Evolutionary conservation across 495 filamentous ascomycete genomes (phyloP).

Genomic region (Trichocladium uniseriatum): DNA sequence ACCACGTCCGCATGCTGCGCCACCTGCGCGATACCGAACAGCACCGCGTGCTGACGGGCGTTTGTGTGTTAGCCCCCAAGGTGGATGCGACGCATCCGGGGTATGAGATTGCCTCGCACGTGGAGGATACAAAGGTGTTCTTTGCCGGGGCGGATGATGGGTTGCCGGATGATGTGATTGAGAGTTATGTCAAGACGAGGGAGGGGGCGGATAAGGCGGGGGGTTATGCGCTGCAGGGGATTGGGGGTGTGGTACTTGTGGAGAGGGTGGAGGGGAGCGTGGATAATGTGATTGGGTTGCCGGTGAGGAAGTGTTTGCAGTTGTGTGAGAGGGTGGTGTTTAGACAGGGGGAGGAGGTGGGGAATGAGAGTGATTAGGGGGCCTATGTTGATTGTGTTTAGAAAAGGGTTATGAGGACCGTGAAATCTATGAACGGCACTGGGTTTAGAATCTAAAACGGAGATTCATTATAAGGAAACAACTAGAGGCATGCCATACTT

Average conservation of each 20-base stretch:
- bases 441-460: too few species aligned
- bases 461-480: too few species aligned
- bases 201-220: constrained; percentile 96
- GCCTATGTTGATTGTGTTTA: too few species aligned
- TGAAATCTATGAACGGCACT: neutral
- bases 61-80: constrained; percentile 71
- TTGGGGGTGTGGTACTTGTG: constrained; percentile 69
- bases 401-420: neutral
- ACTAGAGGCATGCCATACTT: too few species aligned
- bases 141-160: constrained; percentile 74
- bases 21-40: constrained; percentile 59
- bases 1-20: constrained; percentile 75
- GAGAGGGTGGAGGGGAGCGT: constrained; percentile 81
- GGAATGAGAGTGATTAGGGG: constrained; percentile 4
- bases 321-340: constrained; percentile 77
- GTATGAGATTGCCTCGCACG: constrained; percentile 67
- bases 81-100: constrained; percentile 68
- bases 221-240: constrained; percentile 86
- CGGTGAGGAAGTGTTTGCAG: constrained; percentile 67
- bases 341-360: constrained; percentile 34
- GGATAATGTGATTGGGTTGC: constrained; percentile 96
- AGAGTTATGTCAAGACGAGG: constrained; percentile 78
- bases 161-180: constrained; percentile 50
- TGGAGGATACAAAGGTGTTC: constrained; percentile 79
- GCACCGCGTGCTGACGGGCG: constrained; percentile 75